phyloP scores from a whole-genome alignment of 2,329 filamentous ascomycete species.

The Aspergillus tanneri region DNA sequence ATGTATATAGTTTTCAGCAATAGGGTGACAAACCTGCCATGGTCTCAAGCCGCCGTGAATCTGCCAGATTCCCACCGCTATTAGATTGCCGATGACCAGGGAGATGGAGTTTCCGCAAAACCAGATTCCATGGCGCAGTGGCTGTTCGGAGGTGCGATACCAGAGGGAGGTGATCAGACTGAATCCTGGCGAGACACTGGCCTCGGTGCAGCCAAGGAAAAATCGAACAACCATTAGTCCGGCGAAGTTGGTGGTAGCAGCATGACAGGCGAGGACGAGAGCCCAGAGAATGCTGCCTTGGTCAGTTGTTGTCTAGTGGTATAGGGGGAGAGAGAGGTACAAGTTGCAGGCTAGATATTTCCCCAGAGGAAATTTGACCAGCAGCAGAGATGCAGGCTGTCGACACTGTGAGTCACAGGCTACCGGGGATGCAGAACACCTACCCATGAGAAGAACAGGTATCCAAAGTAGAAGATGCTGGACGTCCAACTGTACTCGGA shows the following conservation, averaged over 20 bases:
- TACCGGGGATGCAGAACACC: too few relatives aligned
- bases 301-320: too few relatives aligned
- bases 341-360: slow-evolving; percentile 35
- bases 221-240: slow-evolving; percentile 44
- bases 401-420: too few relatives aligned
- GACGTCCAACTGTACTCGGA: slow-evolving; percentile 25
- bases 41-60: slow-evolving; percentile 19
- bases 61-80: slow-evolving; percentile 29
- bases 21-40: too few relatives aligned
- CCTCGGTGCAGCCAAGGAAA: slow-evolving; percentile 46
- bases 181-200: slow-evolving; percentile 36
- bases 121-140: slow-evolving; percentile 33
- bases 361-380: slow-evolving; percentile 38
- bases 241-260: slow-evolving; percentile 40
- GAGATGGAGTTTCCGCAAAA: slow-evolving; percentile 32
- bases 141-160: slow-evolving; percentile 32
- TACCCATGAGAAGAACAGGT: slow-evolving; percentile 36
- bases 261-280: slow-evolving; percentile 31
- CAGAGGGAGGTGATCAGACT: slow-evolving; percentile 35
- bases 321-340: slow-evolving; percentile 3
- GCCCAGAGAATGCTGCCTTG: slow-evolving; percentile 35
- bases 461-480: slow-evolving; percentile 29
- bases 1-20: background rate
- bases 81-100: slow-evolving; percentile 25
- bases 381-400: slow-evolving; percentile 34